These are phyloP conservation scores for Ganoderma boninense DNA, from an alignment of 1,284 basidiomycete genomes.

Conservation along the genomic window DNA sequence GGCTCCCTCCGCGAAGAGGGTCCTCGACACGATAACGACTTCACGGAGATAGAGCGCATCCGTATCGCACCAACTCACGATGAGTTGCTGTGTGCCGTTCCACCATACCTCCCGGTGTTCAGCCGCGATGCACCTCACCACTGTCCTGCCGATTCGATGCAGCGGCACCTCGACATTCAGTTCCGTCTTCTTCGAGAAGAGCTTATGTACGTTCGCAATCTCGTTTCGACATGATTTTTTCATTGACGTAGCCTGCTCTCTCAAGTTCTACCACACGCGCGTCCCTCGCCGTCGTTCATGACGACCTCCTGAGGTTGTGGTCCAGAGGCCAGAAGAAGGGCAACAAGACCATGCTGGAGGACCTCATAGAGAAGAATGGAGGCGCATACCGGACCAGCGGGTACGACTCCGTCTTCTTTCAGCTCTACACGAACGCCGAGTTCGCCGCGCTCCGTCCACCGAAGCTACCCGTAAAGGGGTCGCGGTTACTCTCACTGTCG, in stretches of 20 bases:
- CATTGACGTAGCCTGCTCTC: not conserved
- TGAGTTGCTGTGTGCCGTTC: slow-evolving; percentile 43
- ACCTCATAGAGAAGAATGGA: slow-evolving; percentile 38
- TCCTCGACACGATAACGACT: slow-evolving; percentile 54
- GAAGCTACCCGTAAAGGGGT: slow-evolving; percentile 37
- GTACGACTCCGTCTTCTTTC: slow-evolving; percentile 40
- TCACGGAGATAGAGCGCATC: slow-evolving; percentile 43
- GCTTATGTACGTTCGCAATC: slow-evolving; percentile 39
- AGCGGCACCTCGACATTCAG: slow-evolving; percentile 49
- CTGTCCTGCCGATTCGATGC: slow-evolving; percentile 41
- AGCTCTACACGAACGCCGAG: slow-evolving; percentile 41
- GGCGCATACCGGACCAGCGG: slow-evolving; percentile 43
- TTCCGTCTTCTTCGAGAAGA: slow-evolving; percentile 53
- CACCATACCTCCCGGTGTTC: slow-evolving; percentile 48
- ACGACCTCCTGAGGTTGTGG: slow-evolving; percentile 42
- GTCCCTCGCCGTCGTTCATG: slow-evolving; percentile 48
- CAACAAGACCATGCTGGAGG: slow-evolving; percentile 36
- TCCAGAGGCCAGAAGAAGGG: not conserved
- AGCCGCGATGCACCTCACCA: slow-evolving; percentile 51
- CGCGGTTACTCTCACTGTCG: slow-evolving; percentile 36
- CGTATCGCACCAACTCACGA: slow-evolving; percentile 47
- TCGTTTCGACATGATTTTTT: not conserved
- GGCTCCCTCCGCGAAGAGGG: slow-evolving; percentile 52
- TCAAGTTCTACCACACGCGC: slow-evolving; percentile 58
- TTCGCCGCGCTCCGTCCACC: slow-evolving; percentile 32